phyloP scores from a whole-genome alignment of 768 basidiomycete species.

The Lactarius indigo region DNA sequence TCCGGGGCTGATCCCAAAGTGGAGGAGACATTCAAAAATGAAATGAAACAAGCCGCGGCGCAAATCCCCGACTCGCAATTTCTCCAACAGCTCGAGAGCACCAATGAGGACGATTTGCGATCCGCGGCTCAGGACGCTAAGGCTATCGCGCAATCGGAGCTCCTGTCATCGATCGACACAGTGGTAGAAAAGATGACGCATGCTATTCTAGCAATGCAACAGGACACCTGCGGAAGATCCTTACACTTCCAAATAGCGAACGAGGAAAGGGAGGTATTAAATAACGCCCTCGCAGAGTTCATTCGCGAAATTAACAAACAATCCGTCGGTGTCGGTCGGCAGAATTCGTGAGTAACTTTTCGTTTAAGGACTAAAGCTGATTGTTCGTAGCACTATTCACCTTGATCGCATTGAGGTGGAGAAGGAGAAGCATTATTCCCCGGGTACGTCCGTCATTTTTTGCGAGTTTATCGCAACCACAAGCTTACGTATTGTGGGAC shows the following conservation, averaged over 20 bases:
- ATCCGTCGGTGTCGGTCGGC: background rate
- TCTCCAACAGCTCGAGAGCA: background rate
- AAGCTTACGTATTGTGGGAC: background rate
- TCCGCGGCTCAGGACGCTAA: background rate
- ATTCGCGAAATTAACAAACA: constrained; percentile 5
- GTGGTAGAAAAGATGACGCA: background rate
- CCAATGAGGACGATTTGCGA: background rate
- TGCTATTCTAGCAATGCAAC: constrained; percentile 11
- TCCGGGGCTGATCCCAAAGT: background rate
- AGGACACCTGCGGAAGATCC: background rate
- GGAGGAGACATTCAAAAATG: background rate
- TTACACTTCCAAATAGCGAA: background rate
- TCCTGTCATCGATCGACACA: background rate
- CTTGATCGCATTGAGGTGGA: background rate
- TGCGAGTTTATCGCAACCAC: background rate
- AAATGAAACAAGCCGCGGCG: constrained; percentile 6
- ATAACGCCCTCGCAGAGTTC: background rate
- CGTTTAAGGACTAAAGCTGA: background rate
- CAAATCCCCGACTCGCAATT: constrained; percentile 10
- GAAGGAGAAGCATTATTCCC: background rate
- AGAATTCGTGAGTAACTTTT: background rate
- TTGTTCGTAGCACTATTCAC: background rate
- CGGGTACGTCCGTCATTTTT: background rate
- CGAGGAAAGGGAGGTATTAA: background rate
- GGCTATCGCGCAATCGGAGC: background rate